Conservation (phyloP, 805 yeast genomes). For the Metschnikowia cerradonensis region DNA sequence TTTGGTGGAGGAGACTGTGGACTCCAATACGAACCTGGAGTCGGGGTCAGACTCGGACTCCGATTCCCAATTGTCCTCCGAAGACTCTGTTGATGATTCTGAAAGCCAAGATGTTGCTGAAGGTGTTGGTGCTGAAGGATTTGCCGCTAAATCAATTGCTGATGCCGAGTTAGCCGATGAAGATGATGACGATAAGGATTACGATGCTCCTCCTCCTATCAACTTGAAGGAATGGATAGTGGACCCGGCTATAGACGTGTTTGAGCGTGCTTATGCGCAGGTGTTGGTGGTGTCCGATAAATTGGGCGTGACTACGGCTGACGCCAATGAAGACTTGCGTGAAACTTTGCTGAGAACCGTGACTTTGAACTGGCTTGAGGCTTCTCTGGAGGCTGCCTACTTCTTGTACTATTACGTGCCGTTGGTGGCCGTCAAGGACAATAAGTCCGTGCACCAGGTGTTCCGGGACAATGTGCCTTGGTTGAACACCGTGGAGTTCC, state of each 20-base stretch:
- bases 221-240: slow-evolving; percentile 34
- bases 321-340: slow-evolving; percentile 36
- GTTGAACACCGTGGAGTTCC: slow-evolving; percentile 20
- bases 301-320: slow-evolving; percentile 33
- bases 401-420: slow-evolving; percentile 34
- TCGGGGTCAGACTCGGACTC: neutral
- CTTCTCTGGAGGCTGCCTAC: slow-evolving; percentile 25
- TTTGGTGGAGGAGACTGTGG: slow-evolving; percentile 30
- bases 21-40: slow-evolving; percentile 19
- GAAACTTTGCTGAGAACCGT: slow-evolving; percentile 36
- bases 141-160: neutral
- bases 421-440: slow-evolving; percentile 33
- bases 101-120: neutral
- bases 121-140: neutral
- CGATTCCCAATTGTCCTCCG: neutral
- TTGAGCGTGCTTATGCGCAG: slow-evolving; percentile 24
- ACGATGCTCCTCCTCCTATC: slow-evolving; percentile 37
- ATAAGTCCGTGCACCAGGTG: slow-evolving; percentile 33
- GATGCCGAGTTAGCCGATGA: slow-evolving; percentile 30
- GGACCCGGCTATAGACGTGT: slow-evolving; percentile 34
- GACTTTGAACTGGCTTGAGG: slow-evolving; percentile 34
- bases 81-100: too few relatives aligned
- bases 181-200: slow-evolving; percentile 35
- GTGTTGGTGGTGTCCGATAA: slow-evolving; percentile 31
- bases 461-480: slow-evolving; percentile 30